Conservation (phyloP, 306 rosid genomes). For the Medicago truncatula region MtrunA17r5.0-ANR NC_053042.1:40203501-40204000, state of each 20-base stretch:
- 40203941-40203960: constrained; percentile 79
- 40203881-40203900: constrained; percentile 1
- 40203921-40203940: constrained; percentile 28
- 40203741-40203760: constrained; percentile 16
- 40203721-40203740: constrained; percentile 19
- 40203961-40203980: constrained; percentile 92
- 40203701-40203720: constrained; percentile 15
- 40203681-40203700: constrained; percentile 30
- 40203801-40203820: constrained; percentile 87
- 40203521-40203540: constrained; percentile 23
- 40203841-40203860: constrained; percentile 97
- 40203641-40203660: neutral
- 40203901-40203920: constrained; percentile 40
- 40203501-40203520: constrained; percentile 11
- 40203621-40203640: constrained; percentile 19
- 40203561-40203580: neutral
- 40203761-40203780: constrained; percentile 32
- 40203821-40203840: constrained; percentile 98
- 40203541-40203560: constrained; percentile 11
- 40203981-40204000: constrained; percentile 96
- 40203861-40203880: constrained; percentile 73
- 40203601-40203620: constrained; percentile 27
- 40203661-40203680: constrained; percentile 26
- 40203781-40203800: constrained; percentile 35
- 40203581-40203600: neutral